A percentile compares a stretch with the other conserved stretches of the same genome.
These are phyloP conservation scores for Fraxinus excelsior DNA, from an alignment of 257 asterid genomes.

Conservation along the genomic window DNA sequence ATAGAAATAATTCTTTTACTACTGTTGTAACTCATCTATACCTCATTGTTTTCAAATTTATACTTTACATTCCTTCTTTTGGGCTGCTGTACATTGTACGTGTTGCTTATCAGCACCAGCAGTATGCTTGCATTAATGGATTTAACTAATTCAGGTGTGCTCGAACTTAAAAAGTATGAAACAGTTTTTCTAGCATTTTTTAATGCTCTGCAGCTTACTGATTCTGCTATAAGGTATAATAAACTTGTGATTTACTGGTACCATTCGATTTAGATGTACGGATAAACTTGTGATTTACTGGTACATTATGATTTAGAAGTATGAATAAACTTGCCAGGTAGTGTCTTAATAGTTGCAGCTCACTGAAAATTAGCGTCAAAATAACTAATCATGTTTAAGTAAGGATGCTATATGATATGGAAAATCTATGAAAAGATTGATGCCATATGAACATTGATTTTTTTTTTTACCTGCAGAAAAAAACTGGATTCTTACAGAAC, in stretches of 20 bases:
- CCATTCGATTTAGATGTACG: background rate
- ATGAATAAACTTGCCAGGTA: background rate
- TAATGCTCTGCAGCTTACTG: background rate
- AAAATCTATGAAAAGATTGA: slow-evolving; percentile 7
- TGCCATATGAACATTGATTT: slow-evolving; percentile 6
- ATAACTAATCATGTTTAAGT: slow-evolving; percentile 8
- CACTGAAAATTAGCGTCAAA: background rate
- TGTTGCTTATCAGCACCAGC: slow-evolving; percentile 10
- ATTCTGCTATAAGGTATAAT: background rate
- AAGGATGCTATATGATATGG: slow-evolving; percentile 19
- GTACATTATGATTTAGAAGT: slow-evolving; percentile 2
- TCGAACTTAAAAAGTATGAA: background rate
- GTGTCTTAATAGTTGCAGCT: background rate
- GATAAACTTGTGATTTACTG: background rate
- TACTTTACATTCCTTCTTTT: background rate
- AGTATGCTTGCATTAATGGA: background rate
- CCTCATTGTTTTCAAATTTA: background rate
- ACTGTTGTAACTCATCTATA: background rate
- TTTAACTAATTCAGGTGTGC: background rate
- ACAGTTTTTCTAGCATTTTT: background rate
- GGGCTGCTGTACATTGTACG: slow-evolving; percentile 1
- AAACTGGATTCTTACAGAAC: slow-evolving; percentile 1
- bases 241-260: background rate
- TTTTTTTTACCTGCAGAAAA: background rate
- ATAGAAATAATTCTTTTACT: background rate